A percentile compares a stretch with the other conserved stretches of the same genome.
Conservation (phyloP, 2,329 filamentous ascomycete genomes). For the Penicillium sp. region DNA sequence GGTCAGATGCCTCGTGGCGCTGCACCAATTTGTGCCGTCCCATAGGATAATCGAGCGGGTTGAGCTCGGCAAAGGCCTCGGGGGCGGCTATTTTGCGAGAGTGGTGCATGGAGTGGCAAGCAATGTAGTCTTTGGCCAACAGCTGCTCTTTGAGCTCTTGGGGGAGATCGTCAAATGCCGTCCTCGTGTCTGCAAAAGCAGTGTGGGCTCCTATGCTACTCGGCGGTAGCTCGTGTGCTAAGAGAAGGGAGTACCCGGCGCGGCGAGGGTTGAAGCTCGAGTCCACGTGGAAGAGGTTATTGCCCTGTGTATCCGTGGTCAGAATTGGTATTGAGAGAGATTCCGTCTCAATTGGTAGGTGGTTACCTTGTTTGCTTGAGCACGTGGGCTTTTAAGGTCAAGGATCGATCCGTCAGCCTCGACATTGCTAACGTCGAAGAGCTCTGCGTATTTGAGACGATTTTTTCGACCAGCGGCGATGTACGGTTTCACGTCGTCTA, state of each 20-base stretch:
- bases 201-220: constrained; percentile 50
- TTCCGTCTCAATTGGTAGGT: too few relatives aligned
- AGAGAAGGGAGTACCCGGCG: constrained; percentile 52
- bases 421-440: constrained; percentile 60
- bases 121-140: constrained; percentile 44
- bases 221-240: constrained; percentile 51
- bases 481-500: constrained; percentile 56
- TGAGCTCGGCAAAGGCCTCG: constrained; percentile 47
- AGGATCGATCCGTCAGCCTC: constrained; percentile 44
- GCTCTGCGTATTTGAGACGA: constrained; percentile 50
- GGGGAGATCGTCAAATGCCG: constrained; percentile 50
- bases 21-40: constrained; percentile 51
- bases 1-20: constrained; percentile 50
- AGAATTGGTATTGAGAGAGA: too few relatives aligned
- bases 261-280: constrained; percentile 56
- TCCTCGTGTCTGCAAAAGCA: constrained; percentile 53
- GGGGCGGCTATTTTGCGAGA: constrained; percentile 53
- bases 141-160: constrained; percentile 35
- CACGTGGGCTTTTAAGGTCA: constrained; percentile 1
- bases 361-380: constrained; percentile 13
- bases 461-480: constrained; percentile 46
- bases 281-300: constrained; percentile 57
- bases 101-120: constrained; percentile 53
- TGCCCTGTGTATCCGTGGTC: too few relatives aligned
- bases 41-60: constrained; percentile 41